Evolutionary conservation across 495 filamentous ascomycete genomes (phyloP), one percentile per base, ranked within the genome.

Genomic region (Hyaloscypha bicolor): DNA sequence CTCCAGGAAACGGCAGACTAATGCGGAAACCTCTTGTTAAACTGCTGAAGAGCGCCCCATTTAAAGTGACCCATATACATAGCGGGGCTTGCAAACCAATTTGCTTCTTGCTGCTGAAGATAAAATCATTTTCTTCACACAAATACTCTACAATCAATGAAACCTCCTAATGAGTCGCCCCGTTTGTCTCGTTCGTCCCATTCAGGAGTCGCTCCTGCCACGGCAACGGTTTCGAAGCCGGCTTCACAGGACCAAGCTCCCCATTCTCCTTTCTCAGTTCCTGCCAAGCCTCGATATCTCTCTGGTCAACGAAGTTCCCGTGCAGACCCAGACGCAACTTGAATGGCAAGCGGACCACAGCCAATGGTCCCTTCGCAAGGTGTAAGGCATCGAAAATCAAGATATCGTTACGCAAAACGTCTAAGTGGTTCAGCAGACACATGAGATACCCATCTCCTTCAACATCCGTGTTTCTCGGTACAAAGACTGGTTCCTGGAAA

Each of bases 401-500:
- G 14, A 86, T 73, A 59, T 85, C 83, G 67, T 82, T 85, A 16
- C 76, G 71, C 60, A 85, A 74, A 31, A 77, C 76, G 53, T 81
- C 81, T 19, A 84, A 77, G 67, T 84, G 83, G 65, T 87, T 88
- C 42, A 86, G 75, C 37, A 88, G 76, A 19, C 79, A 81, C 14
- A 85, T 78, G 12, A 88, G 68, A 63, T 85, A 87, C 1, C 86
- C 85, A 67, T 87, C 84, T 3, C 83, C 86, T 66, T 87, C 85
- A 4, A 61, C 71, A 0, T 73, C 75, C 6, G 77, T 79, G 0
- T 72, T 67, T 62, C 75, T 76, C 0, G 85, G 85, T 35, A 87
- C 82, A 66, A 87, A 87, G 0, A 83, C 80, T 0, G 86, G 85
- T 65, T 87, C 85, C 66, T 88, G 85, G 69, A 86, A 83, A 3